Evolutionary conservation across 139 green algal species (phyloP), one percentile per base, ranked within the genome.

Genomic region (Prasinococcaceae sp.): DNA sequence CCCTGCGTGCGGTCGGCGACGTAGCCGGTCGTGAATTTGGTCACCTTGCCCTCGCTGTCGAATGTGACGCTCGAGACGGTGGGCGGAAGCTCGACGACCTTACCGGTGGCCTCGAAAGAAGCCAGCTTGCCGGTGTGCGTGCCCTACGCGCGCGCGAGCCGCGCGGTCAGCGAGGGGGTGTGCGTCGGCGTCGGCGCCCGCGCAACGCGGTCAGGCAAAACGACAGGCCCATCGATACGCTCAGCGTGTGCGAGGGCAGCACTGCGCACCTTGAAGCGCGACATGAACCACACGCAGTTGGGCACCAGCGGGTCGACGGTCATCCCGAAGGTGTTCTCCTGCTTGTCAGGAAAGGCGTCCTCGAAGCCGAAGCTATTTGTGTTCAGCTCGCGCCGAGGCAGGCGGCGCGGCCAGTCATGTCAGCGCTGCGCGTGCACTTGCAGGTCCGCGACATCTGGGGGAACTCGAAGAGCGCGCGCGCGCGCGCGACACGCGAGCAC

Each of bases 251-350:
- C n/a, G n/a, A n/a, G n/a, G n/a, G n/a, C n/a, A n/a, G n/a, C n/a
- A n/a, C n/a, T n/a, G n/a, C n/a, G n/a, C n/a, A n/a, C n/a, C n/a
- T n/a, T n/a, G n/a, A n/a, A n/a, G n/a, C n/a, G 33, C 14, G 61
- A 56, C 2, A 67, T 75, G 50, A 79, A 86, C 76, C 76, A 86
- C 0, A 86, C 76, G 8, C 78, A 59, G 45, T 80, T 78, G 42
- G 63, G 67, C 53, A 84, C 78, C 30, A 78, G 81, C 5, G 63
- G 61, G 28, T 81, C 75, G 16, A 82, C 78, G 2, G 63, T 55
- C 24, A 65, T 79, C 42, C 74, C 45, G 43, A 79, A 76, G 1
- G 65, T 48, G 39, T 80, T 68, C 0, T 51, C 50, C 20, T 65
- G 38, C 41, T 76, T 58, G 51, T 77, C 73, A 2, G 74, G 69